These are phyloP conservation scores for Hypericum perforatum DNA, from an alignment of 345 rosid species.

Conservation along the genomic window DNA sequence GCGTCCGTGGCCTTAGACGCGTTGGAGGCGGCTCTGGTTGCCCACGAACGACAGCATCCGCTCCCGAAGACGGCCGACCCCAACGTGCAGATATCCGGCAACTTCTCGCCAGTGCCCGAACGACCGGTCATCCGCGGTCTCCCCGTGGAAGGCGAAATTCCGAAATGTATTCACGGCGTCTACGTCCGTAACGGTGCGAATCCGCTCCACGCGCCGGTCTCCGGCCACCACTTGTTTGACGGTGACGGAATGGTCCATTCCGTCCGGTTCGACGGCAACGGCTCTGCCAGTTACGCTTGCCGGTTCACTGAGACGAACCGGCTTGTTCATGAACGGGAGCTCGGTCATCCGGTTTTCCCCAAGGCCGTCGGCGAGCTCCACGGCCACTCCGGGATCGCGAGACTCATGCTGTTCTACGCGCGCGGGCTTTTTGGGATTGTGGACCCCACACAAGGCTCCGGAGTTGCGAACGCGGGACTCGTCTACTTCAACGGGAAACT, in stretches of 20 bases:
- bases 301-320: constrained; percentile 74
- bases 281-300: constrained; percentile 63
- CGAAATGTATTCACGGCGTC: constrained; percentile 54
- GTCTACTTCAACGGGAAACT: constrained; percentile 61
- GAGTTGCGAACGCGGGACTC: constrained; percentile 83
- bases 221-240: constrained; percentile 85
- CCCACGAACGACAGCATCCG: constrained; percentile 45
- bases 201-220: constrained; percentile 71
- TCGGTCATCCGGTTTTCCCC: constrained; percentile 72
- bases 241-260: constrained; percentile 94
- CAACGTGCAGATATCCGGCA: constrained; percentile 57
- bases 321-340: constrained; percentile 48
- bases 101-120: constrained; percentile 70
- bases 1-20: constrained; percentile 48
- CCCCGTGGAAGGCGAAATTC: constrained; percentile 53
- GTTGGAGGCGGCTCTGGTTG: constrained; percentile 43
- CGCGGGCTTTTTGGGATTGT: constrained; percentile 54
- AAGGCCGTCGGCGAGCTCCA: constrained; percentile 90
- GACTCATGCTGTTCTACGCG: constrained; percentile 63
- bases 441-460: constrained; percentile 58
- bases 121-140: constrained; percentile 45
- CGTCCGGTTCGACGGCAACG: constrained; percentile 35
- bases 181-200: constrained; percentile 82
- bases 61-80: constrained; percentile 81
- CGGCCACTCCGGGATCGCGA: constrained; percentile 78